phyloP scores from a whole-genome alignment of 2,329 filamentous ascomycete genomes.

The Talaromyces sp. region DNA sequence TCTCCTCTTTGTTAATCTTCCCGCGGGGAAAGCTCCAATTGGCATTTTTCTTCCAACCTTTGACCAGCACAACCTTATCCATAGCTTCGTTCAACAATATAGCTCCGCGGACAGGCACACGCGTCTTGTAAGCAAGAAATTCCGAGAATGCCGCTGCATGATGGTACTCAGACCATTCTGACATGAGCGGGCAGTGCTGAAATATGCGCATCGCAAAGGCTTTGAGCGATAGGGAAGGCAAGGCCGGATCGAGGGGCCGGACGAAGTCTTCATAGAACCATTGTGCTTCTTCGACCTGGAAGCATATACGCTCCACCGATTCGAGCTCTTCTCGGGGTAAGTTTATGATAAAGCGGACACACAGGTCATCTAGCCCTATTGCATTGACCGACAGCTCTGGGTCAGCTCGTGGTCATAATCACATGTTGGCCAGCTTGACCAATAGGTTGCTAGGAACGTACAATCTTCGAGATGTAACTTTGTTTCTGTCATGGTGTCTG shows the following conservation, averaged over 20 bases:
- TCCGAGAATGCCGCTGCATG: conserved; percentile 82
- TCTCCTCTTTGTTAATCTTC: conserved; percentile 97
- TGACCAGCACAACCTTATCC: conserved; percentile 89
- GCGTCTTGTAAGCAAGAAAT: conserved; percentile 90
- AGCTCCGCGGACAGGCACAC: conserved; percentile 88
- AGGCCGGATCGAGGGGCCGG: conserved; percentile 75
- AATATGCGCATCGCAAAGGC: conserved; percentile 88
- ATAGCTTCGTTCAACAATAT: conserved; percentile 92
- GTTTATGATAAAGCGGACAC: conserved; percentile 97
- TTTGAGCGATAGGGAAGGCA: conserved; percentile 81
- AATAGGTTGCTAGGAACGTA: conserved; percentile 42
- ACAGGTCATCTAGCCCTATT: conserved; percentile 91
- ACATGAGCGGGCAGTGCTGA: conserved; percentile 85
- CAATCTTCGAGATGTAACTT: conserved; percentile 90
- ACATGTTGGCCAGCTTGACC: neutral
- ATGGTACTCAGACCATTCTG: conserved; percentile 71
- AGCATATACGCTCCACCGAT: conserved; percentile 90
- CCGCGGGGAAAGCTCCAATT: conserved; percentile 96
- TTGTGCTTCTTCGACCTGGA: conserved; percentile 98
- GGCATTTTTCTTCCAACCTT: conserved; percentile 95
- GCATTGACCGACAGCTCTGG: conserved; percentile 13
- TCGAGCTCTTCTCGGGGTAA: conserved; percentile 85
- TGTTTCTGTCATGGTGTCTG: conserved; percentile 65
- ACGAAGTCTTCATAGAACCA: conserved; percentile 99
- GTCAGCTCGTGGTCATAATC: conserved; percentile 23